phyloP scores from a whole-genome alignment of 495 filamentous ascomycete genomes.

The Neurospora cerealis region DNA sequence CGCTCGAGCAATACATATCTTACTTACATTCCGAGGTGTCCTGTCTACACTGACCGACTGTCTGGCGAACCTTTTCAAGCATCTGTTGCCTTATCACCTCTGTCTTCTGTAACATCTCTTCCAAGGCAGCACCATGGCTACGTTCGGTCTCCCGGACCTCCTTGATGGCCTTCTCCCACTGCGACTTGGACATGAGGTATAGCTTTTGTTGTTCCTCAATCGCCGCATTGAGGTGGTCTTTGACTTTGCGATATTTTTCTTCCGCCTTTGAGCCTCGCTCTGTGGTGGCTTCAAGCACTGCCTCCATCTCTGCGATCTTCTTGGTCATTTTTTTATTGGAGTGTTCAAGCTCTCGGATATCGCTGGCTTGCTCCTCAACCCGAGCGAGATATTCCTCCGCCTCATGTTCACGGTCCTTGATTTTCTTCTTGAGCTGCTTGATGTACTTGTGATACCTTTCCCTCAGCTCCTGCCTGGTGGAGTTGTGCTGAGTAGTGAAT shows the following conservation, averaged over 20 bases:
- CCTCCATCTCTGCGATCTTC: slow-evolving; percentile 14
- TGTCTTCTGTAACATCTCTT: slow-evolving; percentile 16
- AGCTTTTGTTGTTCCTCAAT: slow-evolving; percentile 31
- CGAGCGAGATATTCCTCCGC: background rate
- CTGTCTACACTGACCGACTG: slow-evolving; percentile 14
- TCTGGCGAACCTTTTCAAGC: slow-evolving; percentile 19
- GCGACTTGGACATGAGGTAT: slow-evolving; percentile 19
- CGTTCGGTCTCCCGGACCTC: slow-evolving; percentile 14
- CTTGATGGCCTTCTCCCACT: slow-evolving; percentile 16
- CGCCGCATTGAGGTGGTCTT: slow-evolving; percentile 22
- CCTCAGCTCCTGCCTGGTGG: slow-evolving; percentile 9
- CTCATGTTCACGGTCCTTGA: background rate
- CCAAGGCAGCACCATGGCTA: slow-evolving; percentile 9
- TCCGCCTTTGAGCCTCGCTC: slow-evolving; percentile 14
- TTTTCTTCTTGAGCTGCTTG: slow-evolving; percentile 8
- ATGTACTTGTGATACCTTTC: slow-evolving; percentile 13
- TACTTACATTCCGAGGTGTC: slow-evolving; percentile 22
- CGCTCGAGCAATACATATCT: background rate
- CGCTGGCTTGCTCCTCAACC: slow-evolving; percentile 6
- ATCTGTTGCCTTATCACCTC: slow-evolving; percentile 25
- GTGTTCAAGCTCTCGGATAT: slow-evolving; percentile 15
- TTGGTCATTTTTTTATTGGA: slow-evolving; percentile 12
- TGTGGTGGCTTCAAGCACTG: slow-evolving; percentile 11
- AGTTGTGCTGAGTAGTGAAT: slow-evolving; percentile 11
- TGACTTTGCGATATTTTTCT: slow-evolving; percentile 21